Evolutionary conservation across 164 flowering plant species (phyloP), one percentile per base, ranked within the genome.

Genomic region (Protea cynaroides): DNA sequence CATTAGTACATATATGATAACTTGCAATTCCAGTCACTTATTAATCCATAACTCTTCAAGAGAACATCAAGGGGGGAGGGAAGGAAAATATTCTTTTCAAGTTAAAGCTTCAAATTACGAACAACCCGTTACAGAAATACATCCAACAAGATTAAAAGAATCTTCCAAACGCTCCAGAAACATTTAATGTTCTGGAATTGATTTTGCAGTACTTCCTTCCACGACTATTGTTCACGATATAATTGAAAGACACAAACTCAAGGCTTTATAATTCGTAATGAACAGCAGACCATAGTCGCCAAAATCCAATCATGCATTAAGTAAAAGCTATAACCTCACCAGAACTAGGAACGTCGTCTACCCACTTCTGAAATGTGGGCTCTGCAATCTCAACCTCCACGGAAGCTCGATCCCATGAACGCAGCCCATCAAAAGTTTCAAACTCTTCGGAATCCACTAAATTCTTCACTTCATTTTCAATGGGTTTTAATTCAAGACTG

Each of bases 301-400:
- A 44, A 44, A 44, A 44, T 4, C 8, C 12, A 44, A 44, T 7
- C 12, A 44, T 4, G 49, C 4, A 11, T 11, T 8, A 11, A 44
- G 49, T 15, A 44, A 56, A 56, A 23, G 50, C n/a, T 63, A 17
- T 43, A 25, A 25, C 1, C 4, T 51, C 62, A 68, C 78, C 78
- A 37, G 71, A 64, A 54, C 74, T 75, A 9, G 73, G 63, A 50
- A 63, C 14, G 24, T 69, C 70, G 43, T 69, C 43, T 21, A 76
- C 58, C 79, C 79, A 76, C 63, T 76, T 50, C 63, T 69, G 69
- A 46, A 72, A 76, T 36, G 79, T 76, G 34, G 79, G 18, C 51
- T 76, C 79, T 12, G 68, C 25, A 50, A 76, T 72, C 47, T 65
- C 66, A 12, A 76, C 63, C 69, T 76, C 74, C 25, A 76, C 79